These are phyloP conservation scores for Epichloe festucae DNA, from an alignment of 2,329 filamentous ascomycete species.

Conservation along the genomic window DNA sequence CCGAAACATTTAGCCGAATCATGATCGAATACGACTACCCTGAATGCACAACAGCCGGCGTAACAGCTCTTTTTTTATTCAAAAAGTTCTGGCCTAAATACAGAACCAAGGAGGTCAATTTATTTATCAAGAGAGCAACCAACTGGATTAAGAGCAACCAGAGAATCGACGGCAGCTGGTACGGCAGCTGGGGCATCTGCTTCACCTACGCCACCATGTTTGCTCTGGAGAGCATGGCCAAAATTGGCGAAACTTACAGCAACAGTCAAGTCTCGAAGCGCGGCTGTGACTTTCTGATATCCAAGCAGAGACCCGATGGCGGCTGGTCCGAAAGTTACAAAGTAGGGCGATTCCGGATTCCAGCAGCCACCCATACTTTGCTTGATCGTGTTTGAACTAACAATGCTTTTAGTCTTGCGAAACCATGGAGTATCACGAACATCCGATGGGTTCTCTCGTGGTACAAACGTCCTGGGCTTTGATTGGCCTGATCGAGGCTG, in stretches of 20 bases:
- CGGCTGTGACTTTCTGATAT: constrained; percentile 76
- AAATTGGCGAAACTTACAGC: constrained; percentile 67
- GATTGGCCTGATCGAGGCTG: constrained; percentile 69
- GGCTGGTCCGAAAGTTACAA: constrained; percentile 95
- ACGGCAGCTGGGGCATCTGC: constrained; percentile 95
- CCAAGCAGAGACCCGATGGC: constrained; percentile 75
- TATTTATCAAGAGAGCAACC: constrained; percentile 61
- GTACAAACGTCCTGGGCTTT: constrained; percentile 91
- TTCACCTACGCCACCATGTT: constrained; percentile 98
- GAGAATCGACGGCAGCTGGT: constrained; percentile 80
- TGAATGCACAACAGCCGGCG: constrained; percentile 90
- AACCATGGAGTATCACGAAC: constrained; percentile 60
- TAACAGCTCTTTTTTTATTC: constrained; percentile 79
- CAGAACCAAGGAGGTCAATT: constrained; percentile 58
- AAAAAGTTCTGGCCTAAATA: constrained; percentile 71
- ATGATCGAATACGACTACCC: constrained; percentile 99
- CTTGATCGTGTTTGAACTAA: constrained; percentile 7
- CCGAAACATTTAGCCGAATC: constrained; percentile 90
- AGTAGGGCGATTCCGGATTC: constrained; percentile 20
- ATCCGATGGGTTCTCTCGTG: constrained; percentile 66
- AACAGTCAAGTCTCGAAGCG: constrained; percentile 58
- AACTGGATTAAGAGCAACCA: constrained; percentile 74
- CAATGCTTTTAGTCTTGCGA: constrained; percentile 51
- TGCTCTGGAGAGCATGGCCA: constrained; percentile 72
- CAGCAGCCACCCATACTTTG: no score